Base-by-base conservation (phyloP, 495 filamentous ascomycete species). In the Thermothielavioides terrestris region DNA sequence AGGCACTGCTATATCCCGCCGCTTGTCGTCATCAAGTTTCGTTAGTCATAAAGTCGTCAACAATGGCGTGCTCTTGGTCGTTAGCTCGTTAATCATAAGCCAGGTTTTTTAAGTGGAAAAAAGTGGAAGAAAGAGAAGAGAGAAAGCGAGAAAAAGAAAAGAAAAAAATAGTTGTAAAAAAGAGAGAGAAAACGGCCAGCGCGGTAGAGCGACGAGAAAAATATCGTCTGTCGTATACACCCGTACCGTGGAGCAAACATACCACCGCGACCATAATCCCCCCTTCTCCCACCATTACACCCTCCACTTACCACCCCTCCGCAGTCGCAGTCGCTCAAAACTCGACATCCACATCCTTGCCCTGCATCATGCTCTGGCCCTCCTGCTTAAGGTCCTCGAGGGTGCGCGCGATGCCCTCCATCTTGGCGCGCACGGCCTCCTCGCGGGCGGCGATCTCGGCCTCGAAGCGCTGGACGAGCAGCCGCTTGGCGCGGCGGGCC, bases 391-490 rank as follows among this genome's bases (percentile, higher is more conserved):
- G 71, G 18, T 77, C 72, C 30, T 61, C 50, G 25, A 85, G 55
- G n/a, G 77, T 76, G 30, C 67, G 60, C 10, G 76, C 77, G 28
- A 80, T 76, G 7, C 59, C 57, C 52, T 73, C 68, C n/a, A 74
- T 72, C 63, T 76, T 82, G 50, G 63, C 70, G 31, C 71, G 61
- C 4, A 85, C 76, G 15, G 65, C 69, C 52, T 71, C 68, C 55
- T 74, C 73, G n/a, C 75, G 62, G 21, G 61, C 64, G 7, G 73
- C 61, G 15, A 78, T 62, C 66, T 94, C 83, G 1, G 73, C 73
- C 65, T 94, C 86, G 55, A 91, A 92, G 26, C 74, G 66, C 27
- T 68, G 66, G 6, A 82, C 77, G 6, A 84, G 67, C 42, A 74
- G 72, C 31, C 90, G 76, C 60, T 88, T 87, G 17, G 75, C 72